Conservation (phyloP, 495 filamentous ascomycete genomes). For the Aspergillus wentii region DNA sequence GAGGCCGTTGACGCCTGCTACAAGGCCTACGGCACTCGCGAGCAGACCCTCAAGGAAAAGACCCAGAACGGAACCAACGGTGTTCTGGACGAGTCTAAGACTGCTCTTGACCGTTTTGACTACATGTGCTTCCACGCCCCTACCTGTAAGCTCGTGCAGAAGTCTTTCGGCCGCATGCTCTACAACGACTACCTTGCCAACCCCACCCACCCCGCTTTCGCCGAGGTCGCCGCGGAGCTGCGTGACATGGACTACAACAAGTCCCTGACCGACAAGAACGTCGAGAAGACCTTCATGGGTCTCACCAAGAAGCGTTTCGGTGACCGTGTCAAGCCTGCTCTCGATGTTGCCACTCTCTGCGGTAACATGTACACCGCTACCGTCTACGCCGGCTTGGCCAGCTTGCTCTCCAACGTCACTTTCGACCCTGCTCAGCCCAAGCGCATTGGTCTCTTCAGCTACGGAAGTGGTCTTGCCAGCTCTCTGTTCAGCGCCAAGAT, state of each 20-base stretch:
- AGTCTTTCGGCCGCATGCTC: conserved; percentile 89
- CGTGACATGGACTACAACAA: conserved; percentile 77
- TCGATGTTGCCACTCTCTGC: conserved; percentile 87
- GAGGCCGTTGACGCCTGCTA: conserved; percentile 95
- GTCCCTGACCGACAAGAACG: conserved; percentile 84
- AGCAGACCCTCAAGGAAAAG: conserved; percentile 59
- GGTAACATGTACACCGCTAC: conserved; percentile 99
- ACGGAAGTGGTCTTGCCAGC: conserved; percentile 87
- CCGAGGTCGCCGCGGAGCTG: conserved; percentile 80
- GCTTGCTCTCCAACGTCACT: conserved; percentile 67
- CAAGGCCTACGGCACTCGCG: conserved; percentile 87
- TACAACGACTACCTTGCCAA: conserved; percentile 93
- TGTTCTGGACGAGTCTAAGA: conserved; percentile 50
- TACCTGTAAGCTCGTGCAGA: conserved; percentile 95
- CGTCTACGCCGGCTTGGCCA: conserved; percentile 81
- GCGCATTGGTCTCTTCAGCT: conserved; percentile 88
- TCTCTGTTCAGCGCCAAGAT: conserved; percentile 88
- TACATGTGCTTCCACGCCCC: conserved; percentile 94
- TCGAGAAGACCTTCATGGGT: conserved; percentile 96
- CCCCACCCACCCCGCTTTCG: conserved; percentile 73
- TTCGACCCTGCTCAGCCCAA: conserved; percentile 72
- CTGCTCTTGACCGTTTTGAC: conserved; percentile 87
- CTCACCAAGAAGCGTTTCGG: conserved; percentile 94
- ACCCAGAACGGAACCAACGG: conserved; percentile 59
- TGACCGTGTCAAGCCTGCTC: conserved; percentile 77